phyloP scores from a whole-genome alignment of 148 eudicot species.

The Rhododendron kiyosumense region DNA sequence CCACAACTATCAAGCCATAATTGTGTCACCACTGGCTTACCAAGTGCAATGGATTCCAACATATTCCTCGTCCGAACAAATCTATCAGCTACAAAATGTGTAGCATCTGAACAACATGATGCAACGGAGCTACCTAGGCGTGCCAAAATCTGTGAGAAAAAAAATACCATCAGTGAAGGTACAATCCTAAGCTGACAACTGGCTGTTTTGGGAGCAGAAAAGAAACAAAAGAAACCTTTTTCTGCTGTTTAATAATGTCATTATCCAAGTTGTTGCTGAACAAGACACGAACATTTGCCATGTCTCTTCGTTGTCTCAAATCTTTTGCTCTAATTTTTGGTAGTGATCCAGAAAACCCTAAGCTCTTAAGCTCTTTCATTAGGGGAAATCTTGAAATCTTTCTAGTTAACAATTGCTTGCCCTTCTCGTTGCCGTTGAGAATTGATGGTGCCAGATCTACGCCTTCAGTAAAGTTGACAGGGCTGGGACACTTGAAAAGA shows the following conservation, averaged over 20 bases:
- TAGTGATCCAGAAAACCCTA: constrained; percentile 41
- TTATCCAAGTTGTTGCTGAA: constrained; percentile 58
- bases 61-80: constrained; percentile 84
- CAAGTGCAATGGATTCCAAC: constrained; percentile 87
- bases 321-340: constrained; percentile 36
- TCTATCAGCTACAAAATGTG: constrained; percentile 79
- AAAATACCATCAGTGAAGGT: not conserved
- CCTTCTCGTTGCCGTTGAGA: not conserved
- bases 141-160: constrained; percentile 36
- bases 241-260: constrained; percentile 41
- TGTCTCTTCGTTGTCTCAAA: constrained; percentile 41
- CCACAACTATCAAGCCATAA: constrained; percentile 85
- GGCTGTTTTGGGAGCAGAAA: not conserved
- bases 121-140: constrained; percentile 49
- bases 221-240: constrained; percentile 32
- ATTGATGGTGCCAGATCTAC: constrained; percentile 4
- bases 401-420: constrained; percentile 23
- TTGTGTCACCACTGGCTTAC: constrained; percentile 78
- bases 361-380: constrained; percentile 48
- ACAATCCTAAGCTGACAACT: not conserved
- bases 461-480: not conserved
- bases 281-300: constrained; percentile 40
- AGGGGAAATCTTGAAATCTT: constrained; percentile 32
- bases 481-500: constrained; percentile 10
- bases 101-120: constrained; percentile 49